Percentiles rank a stretch among this genome's conserved stretches.
Evolutionary conservation across 1,284 basidiomycete genomes (phyloP).

Genomic region (Boletus subluridellus): DNA sequence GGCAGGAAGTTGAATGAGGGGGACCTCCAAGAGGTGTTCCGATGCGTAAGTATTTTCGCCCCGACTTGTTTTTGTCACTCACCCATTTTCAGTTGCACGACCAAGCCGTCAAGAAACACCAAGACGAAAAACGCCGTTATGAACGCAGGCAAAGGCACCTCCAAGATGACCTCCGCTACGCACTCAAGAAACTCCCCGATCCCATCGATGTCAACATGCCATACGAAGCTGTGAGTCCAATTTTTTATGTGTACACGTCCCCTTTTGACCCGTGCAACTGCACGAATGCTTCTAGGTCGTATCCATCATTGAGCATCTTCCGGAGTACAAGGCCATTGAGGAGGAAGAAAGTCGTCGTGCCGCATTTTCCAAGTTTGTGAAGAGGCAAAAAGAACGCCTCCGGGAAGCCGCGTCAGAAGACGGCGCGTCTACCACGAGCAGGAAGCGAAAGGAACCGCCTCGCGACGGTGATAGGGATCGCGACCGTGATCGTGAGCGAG

Average conservation of each 20-base stretch:
- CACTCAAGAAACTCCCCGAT: conserved; percentile 84
- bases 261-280: neutral
- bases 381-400: conserved; percentile 82
- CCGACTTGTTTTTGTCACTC: conserved; percentile 3
- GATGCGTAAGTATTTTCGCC: conserved; percentile 51
- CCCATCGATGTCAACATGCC: conserved; percentile 68
- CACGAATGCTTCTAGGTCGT: conserved; percentile 47
- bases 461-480: conserved; percentile 44
- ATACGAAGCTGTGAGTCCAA: conserved; percentile 69
- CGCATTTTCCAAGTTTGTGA: conserved; percentile 83
- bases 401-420: conserved; percentile 76
- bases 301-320: conserved; percentile 71
- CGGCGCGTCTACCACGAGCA: conserved; percentile 70
- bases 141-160: conserved; percentile 84
- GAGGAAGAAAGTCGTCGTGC: conserved; percentile 75
- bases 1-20: conserved; percentile 48
- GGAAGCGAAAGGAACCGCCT: conserved; percentile 68
- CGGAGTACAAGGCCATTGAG: conserved; percentile 80
- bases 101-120: conserved; percentile 65
- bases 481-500: conserved; percentile 40
- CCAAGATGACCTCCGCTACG: conserved; percentile 95
- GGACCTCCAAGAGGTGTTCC: conserved; percentile 61
- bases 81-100: conserved; percentile 57
- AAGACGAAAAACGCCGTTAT: conserved; percentile 75
- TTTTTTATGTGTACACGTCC: neutral